Evolutionary conservation across 2,329 filamentous ascomycete genomes (phyloP).

Genomic region (Sporothrix mexicana): DNA sequence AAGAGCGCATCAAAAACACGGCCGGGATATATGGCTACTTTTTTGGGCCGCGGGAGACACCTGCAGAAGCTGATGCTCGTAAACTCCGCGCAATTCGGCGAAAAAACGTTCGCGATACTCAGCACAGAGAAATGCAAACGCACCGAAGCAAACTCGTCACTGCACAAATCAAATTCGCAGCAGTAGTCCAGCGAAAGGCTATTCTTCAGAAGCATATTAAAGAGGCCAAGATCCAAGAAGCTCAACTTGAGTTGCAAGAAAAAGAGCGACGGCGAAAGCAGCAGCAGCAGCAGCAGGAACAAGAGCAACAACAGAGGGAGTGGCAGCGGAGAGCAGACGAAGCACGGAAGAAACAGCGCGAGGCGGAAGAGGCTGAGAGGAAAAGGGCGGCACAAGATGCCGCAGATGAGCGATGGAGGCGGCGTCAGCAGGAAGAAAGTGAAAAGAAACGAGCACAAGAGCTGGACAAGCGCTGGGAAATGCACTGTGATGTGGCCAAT

Average conservation of each 20-base stretch:
- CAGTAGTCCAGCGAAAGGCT: neutral
- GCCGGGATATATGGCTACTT: neutral
- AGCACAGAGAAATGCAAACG: neutral
- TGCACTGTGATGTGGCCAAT: neutral
- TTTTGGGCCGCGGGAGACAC: slow-evolving; percentile 2
- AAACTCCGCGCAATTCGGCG: neutral
- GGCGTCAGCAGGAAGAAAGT: neutral
- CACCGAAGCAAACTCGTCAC: neutral
- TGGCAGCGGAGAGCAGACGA: neutral
- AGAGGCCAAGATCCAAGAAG: neutral
- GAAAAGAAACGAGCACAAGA: neutral
- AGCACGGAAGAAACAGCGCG: neutral
- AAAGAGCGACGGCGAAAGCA: neutral
- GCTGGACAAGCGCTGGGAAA: neutral
- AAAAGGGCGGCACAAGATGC: neutral
- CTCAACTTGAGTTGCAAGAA: neutral
- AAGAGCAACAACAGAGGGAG: neutral
- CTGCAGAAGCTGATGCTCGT: neutral
- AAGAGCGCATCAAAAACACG: neutral
- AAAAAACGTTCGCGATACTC: neutral
- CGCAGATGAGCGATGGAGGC: neutral
- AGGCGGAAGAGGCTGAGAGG: neutral
- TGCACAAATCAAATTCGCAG: neutral
- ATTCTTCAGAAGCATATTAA: neutral
- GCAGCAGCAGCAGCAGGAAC: neutral